phyloP scores from a whole-genome alignment of 768 basidiomycete species.

The Neoboletus magnificus region DNA sequence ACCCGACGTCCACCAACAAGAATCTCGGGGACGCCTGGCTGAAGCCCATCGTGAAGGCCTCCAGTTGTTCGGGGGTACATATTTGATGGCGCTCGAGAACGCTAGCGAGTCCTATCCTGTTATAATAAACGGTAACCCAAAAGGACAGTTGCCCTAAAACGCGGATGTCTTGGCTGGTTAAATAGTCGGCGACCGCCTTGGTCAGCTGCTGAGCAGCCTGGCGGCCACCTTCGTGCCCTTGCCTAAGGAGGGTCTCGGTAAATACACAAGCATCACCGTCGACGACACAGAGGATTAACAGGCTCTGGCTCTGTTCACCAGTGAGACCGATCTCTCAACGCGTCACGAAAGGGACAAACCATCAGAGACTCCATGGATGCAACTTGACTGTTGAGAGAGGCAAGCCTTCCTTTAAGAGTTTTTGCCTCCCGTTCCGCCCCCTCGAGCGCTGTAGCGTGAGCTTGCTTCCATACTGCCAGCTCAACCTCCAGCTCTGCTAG shows the following conservation, averaged over 20 bases:
- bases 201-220: constrained; percentile 62
- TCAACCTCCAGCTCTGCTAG: constrained; percentile 69
- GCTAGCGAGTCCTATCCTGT: constrained; percentile 54
- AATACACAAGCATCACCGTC: constrained; percentile 74
- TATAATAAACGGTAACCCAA: constrained; percentile 72
- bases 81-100: constrained; percentile 49
- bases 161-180: constrained; percentile 59
- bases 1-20: constrained; percentile 64
- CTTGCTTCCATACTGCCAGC: constrained; percentile 67
- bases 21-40: constrained; percentile 73
- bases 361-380: constrained; percentile 54
- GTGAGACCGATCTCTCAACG: neutral
- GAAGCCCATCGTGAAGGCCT: constrained; percentile 69
- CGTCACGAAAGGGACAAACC: constrained; percentile 20
- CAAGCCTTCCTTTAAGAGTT: constrained; percentile 65
- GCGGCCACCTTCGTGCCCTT: constrained; percentile 64
- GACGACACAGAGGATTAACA: constrained; percentile 71
- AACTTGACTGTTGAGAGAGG: constrained; percentile 62
- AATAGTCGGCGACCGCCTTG: constrained; percentile 63
- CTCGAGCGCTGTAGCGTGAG: constrained; percentile 60
- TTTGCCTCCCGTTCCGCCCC: constrained; percentile 59
- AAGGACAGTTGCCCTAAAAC: constrained; percentile 65
- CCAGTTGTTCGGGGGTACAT: constrained; percentile 64
- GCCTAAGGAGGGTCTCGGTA: constrained; percentile 50
- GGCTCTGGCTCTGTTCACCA: constrained; percentile 50